Base-by-base conservation (phyloP, 257 asterid species). In the Fraxinus cuspidata region DNA sequence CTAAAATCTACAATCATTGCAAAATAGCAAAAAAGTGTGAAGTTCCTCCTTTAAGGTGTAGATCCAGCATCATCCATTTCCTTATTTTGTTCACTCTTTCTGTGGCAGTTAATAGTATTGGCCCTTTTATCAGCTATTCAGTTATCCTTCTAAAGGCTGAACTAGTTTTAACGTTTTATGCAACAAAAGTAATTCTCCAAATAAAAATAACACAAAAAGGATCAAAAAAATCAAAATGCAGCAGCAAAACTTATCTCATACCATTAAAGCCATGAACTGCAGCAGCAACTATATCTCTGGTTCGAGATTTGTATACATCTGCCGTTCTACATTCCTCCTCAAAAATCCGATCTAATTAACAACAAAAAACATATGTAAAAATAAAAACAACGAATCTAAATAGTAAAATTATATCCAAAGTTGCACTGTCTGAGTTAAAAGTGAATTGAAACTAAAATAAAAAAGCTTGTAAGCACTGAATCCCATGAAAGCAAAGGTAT, bases 231-330 rank as follows among this genome's bases (percentile, higher is more conserved):
- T 47, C 7, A 16, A 47, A 47, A 47, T 47, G 56, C 56, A n/a
- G n/a, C 56, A 47, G 8, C 66, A 21, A 12, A 27, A 63, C 34
- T 25, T 23, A 63, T 63, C 34, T 23, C 37, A 40, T 90, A 92
- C 98, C 98, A 80, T 94, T 94, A 76, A 94, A 94, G 19, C 98
- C 97, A 32, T 83, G 84, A 75, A 92, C 89, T 2, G 97, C 96
- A n/a, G 95, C 96, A 12, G 88, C 87, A 74, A 94, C 98, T 19
- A 94, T 82, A 51, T 91, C 94, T 68, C 86, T 83, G 0, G 96
- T 91, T 47, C 93, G 91, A 58, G 93, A 91, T 58, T 51, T 37
- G 84, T 94, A 94, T 7, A 94, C 93, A 74, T 94, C 96, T 42
- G 25, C 67, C 10, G 94, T 94, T 70, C 70, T 86, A 71, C 94